phyloP scores from a whole-genome alignment of 805 yeast species.

The Vanderwaltozyma tropicalis region DNA sequence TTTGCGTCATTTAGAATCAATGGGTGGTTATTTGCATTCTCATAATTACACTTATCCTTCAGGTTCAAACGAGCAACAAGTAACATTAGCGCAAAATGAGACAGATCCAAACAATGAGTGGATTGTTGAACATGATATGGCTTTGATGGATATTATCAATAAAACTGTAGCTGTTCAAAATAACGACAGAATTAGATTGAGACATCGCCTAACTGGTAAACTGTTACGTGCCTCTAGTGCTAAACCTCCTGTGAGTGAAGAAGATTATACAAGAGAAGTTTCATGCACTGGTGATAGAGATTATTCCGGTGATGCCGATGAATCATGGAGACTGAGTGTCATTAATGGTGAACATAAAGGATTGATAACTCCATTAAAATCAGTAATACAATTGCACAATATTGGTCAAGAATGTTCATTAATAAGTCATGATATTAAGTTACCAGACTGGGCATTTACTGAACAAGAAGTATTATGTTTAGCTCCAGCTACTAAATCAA shows the following conservation, averaged over 20 bases:
- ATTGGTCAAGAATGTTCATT: conserved; percentile 57
- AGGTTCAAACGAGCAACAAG: conserved; percentile 70
- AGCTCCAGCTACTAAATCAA: conserved; percentile 40
- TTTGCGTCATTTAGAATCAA: conserved; percentile 55
- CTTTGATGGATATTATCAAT: not conserved
- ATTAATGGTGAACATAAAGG: conserved; percentile 29
- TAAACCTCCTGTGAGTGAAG: conserved; percentile 83
- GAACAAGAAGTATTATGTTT: conserved; percentile 89
- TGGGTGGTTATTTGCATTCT: conserved; percentile 76
- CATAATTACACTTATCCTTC: conserved; percentile 51
- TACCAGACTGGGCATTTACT: conserved; percentile 77
- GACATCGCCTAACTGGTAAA: conserved; percentile 58
- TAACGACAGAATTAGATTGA: conserved; percentile 52
- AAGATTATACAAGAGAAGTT: conserved; percentile 82
- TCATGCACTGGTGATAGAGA: conserved; percentile 56
- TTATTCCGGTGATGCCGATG: conserved; percentile 55
- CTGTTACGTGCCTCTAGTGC: conserved; percentile 55
- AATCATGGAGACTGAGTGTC: conserved; percentile 57
- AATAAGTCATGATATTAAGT: conserved; percentile 57
- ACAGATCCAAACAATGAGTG: conserved; percentile 61
- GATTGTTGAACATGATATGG: conserved; percentile 42
- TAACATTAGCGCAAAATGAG: conserved; percentile 55
- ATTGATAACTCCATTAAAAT: conserved; percentile 52
- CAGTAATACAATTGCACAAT: conserved; percentile 61
- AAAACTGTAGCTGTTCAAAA: conserved; percentile 33